Conservation (phyloP, 306 rosid genomes). For the Castanopsis chinensis region DNA sequence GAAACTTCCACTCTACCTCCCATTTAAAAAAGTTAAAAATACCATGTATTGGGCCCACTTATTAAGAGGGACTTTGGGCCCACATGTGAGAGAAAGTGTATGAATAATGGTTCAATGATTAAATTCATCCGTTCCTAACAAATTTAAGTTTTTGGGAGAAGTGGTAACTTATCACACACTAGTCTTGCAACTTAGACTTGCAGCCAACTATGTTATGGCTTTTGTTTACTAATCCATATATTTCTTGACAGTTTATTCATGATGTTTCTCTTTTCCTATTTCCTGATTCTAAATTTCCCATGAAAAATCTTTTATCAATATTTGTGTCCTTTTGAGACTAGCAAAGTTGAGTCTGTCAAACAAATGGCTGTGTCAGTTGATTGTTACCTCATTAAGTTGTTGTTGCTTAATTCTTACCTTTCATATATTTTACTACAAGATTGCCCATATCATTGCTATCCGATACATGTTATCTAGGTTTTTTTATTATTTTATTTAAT, state of each 20-base stretch:
- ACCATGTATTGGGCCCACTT: no score
- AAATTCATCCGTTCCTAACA: no score
- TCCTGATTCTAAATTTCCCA: background rate
- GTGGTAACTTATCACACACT: no score
- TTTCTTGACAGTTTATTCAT: background rate
- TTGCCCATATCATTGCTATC: slow-evolving; percentile 1
- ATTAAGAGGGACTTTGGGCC: no score
- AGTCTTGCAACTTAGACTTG: no score
- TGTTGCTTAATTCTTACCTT: background rate
- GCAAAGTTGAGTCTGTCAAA: background rate
- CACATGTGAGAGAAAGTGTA: no score
- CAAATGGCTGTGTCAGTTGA: background rate
- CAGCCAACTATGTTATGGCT: no score
- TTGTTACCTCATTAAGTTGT: background rate
- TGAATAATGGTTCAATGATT: no score
- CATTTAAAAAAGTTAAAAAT: no score
- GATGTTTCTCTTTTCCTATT: background rate
- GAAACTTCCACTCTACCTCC: no score
- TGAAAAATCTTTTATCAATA: background rate
- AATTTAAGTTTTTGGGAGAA: no score
- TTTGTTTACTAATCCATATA: background rate
- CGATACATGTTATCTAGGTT: background rate
- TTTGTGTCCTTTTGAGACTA: background rate
- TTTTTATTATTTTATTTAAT: background rate
- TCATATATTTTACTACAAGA: background rate